Conservation (phyloP, 495 filamentous ascomycete species). For the Neohortaea acidophila region DNA sequence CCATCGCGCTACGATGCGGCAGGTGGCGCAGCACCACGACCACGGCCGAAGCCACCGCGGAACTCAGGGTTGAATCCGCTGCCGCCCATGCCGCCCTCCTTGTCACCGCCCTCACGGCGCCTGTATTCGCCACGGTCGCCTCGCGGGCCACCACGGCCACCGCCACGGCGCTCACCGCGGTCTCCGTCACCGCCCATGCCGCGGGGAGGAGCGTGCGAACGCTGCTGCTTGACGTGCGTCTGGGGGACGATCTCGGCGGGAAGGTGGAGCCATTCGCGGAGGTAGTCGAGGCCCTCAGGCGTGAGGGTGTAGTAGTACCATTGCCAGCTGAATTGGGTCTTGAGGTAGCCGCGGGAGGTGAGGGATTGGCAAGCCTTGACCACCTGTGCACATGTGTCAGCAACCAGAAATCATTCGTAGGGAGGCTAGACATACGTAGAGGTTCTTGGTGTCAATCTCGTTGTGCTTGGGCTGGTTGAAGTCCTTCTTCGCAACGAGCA, state of each 20-base stretch:
- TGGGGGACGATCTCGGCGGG: constrained; percentile 98
- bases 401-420: background rate
- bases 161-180: constrained; percentile 38
- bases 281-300: constrained; percentile 98
- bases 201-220: constrained; percentile 91
- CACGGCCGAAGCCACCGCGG: constrained; percentile 30
- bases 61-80: constrained; percentile 82
- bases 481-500: constrained; percentile 98
- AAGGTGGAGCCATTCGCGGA: constrained; percentile 99
- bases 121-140: constrained; percentile 65
- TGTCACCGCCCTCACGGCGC: constrained; percentile 66
- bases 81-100: constrained; percentile 90
- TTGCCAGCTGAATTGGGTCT: constrained; percentile 99
- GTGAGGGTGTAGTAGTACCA: constrained; percentile 99
- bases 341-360: constrained; percentile 91
- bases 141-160: constrained; percentile 68
- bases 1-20: constrained; percentile 13
- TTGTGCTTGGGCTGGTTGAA: constrained; percentile 84
- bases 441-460: constrained; percentile 97
- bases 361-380: constrained; percentile 98
- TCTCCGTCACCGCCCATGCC: constrained; percentile 96
- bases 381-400: constrained; percentile 35
- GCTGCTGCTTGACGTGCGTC: constrained; percentile 99
- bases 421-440: constrained; percentile 42
- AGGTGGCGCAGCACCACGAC: constrained; percentile 20